phyloP scores from a whole-genome alignment of 371 early-diverging fungal species.

The Capillidium rhysosporum region DNA sequence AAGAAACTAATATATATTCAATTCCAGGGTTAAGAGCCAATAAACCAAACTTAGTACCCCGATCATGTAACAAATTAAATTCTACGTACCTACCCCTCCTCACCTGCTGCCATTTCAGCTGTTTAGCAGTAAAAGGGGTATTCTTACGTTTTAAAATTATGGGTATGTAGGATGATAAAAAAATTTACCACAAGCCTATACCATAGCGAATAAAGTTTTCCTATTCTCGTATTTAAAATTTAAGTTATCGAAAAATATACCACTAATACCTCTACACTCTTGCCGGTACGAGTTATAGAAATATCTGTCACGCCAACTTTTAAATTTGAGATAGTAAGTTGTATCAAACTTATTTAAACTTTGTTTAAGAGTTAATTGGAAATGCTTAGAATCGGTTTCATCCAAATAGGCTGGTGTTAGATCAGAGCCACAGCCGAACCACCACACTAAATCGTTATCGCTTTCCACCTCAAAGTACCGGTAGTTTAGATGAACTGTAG shows the following conservation, averaged over 20 bases:
- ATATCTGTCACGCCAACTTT: constrained; percentile 70
- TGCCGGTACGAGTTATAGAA: constrained; percentile 53
- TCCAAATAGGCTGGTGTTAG: constrained; percentile 60
- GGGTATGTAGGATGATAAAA: constrained; percentile 55
- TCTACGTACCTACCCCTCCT: constrained; percentile 78
- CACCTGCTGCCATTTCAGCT: constrained; percentile 66
- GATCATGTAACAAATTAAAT: constrained; percentile 72
- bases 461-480: constrained; percentile 85
- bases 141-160: constrained; percentile 43
- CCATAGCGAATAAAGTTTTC: constrained; percentile 47
- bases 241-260: constrained; percentile 75
- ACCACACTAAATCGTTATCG: constrained; percentile 36
- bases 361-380: constrained; percentile 53
- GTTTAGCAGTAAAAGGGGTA: constrained; percentile 35
- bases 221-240: constrained; percentile 26
- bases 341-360: constrained; percentile 56
- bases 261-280: constrained; percentile 70
- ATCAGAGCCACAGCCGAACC: constrained; percentile 82
- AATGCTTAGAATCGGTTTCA: constrained; percentile 58
- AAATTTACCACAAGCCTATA: constrained; percentile 46
- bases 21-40: constrained; percentile 70
- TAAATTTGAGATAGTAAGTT: constrained; percentile 47
- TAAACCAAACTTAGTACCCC: constrained; percentile 79
- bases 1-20: constrained; percentile 73
- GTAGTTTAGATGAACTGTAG: constrained; percentile 92